Percentiles rank a stretch among this genome's conserved stretches.
phyloP scores from a whole-genome alignment of 192 early-diverging fungal species.

The Coemansia umbellata region DNA sequence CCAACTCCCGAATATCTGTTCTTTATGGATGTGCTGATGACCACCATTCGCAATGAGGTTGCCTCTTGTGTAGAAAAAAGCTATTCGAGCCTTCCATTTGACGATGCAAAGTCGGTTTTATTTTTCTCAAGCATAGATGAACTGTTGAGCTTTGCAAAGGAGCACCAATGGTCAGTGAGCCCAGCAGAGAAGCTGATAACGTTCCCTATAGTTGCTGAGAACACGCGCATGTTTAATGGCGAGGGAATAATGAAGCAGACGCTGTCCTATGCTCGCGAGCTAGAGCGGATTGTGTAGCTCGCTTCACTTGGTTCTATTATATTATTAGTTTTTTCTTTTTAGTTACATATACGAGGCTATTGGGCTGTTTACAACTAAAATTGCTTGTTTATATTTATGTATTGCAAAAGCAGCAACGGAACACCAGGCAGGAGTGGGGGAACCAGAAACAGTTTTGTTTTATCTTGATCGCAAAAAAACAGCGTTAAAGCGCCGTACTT shows the following conservation, averaged over 20 bases:
- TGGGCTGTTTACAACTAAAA: no score
- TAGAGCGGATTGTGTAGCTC: slow-evolving; percentile 91
- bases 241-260: slow-evolving; percentile 80
- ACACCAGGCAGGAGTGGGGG: no score
- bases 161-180: slow-evolving; percentile 82
- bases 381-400: no score
- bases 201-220: slow-evolving; percentile 65
- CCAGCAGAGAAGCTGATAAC: slow-evolving; percentile 76
- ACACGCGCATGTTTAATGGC: slow-evolving; percentile 70
- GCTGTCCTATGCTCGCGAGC: slow-evolving; percentile 86
- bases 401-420: no score
- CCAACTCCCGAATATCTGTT: slow-evolving; percentile 88
- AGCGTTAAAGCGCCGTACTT: no score
- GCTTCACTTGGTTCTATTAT: no score
- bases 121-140: slow-evolving; percentile 84
- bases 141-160: slow-evolving; percentile 78
- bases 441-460: no score
- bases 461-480: no score
- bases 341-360: no score
- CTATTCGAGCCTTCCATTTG: slow-evolving; percentile 76
- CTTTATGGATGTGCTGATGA: slow-evolving; percentile 92
- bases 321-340: no score
- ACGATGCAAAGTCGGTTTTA: slow-evolving; percentile 88
- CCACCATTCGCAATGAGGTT: slow-evolving; percentile 92
- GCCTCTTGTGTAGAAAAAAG: slow-evolving; percentile 95